A percentile compares a stretch with the other conserved stretches of the same genome.
These are phyloP conservation scores for Perkinsus olseni DNA, from an alignment of 169 alveolate genomes.

Conservation along the genomic window DNA sequence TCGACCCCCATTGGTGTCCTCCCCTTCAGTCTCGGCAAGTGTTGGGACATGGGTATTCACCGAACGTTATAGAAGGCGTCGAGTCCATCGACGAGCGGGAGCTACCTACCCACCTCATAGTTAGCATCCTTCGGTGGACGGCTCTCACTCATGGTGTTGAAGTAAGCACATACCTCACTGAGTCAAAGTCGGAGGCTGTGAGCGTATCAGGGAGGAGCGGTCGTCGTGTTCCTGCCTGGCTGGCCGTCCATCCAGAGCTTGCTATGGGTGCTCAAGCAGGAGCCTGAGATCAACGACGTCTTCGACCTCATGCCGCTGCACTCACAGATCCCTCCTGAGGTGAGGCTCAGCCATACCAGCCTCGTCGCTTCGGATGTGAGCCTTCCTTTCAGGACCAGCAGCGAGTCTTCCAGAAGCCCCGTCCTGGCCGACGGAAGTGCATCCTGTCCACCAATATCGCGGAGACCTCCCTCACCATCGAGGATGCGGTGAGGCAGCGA, in stretches of 20 bases:
- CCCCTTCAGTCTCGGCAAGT: not conserved
- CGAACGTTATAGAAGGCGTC: not conserved
- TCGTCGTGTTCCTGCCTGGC: slow-evolving; percentile 4
- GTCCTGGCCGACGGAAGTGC: slow-evolving; percentile 66
- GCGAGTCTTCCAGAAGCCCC: slow-evolving; percentile 51
- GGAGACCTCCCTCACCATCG: slow-evolving; percentile 93
- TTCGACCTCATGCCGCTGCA: slow-evolving; percentile 1
- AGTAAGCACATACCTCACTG: not conserved
- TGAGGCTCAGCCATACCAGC: not conserved
- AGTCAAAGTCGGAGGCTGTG: not conserved
- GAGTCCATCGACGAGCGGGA: not conserved
- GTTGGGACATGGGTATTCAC: not conserved
- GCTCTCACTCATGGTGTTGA: not conserved
- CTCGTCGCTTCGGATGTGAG: not conserved
- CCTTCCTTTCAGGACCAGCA: slow-evolving; percentile 32
- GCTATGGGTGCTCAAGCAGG: not conserved
- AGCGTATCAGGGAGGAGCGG: not conserved
- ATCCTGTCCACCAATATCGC: slow-evolving; percentile 95
- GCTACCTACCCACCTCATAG: not conserved
- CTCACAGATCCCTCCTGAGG: slow-evolving; percentile 10
- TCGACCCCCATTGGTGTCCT: too few species aligned
- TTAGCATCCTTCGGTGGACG: not conserved
- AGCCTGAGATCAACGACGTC: not conserved
- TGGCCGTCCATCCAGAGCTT: slow-evolving; percentile 4
- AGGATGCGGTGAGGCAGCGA: slow-evolving; percentile 20